Evolutionary conservation across 2,329 filamentous ascomycete genomes (phyloP).

Genomic region (Metarhizium sp.): DNA sequence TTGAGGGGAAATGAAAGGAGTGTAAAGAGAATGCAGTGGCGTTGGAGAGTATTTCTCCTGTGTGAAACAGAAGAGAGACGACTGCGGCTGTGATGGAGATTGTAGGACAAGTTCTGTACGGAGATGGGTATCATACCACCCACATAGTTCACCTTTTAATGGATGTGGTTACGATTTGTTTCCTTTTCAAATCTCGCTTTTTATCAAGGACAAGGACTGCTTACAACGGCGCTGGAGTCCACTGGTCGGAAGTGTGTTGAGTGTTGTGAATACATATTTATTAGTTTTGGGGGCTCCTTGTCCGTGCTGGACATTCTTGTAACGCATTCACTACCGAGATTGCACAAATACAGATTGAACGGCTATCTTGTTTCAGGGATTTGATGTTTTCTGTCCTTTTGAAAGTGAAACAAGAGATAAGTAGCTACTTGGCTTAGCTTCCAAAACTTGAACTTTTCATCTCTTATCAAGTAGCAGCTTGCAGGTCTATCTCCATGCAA

Average conservation of each 20-base stretch:
- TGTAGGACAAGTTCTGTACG: background rate
- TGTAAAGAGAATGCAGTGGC: background rate
- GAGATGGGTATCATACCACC: background rate
- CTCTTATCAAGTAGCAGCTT: no score
- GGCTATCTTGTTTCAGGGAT: no score
- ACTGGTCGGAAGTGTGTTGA: background rate
- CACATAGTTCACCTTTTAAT: constrained; percentile 4
- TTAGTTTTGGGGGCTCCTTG: no score
- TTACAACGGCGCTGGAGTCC: background rate
- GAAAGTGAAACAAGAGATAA: no score
- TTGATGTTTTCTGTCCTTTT: no score
- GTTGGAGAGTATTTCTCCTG: background rate
- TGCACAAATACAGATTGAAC: no score
- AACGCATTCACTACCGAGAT: no score
- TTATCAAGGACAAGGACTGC: background rate
- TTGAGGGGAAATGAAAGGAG: constrained; percentile 9
- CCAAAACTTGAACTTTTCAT: no score
- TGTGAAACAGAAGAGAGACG: background rate
- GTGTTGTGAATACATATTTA: background rate
- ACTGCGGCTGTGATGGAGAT: background rate
- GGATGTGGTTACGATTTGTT: constrained; percentile 2
- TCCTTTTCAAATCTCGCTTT: background rate
- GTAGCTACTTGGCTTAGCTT: no score
- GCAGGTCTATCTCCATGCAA: no score
- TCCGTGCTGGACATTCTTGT: no score